These are phyloP conservation scores for Yamadazyma endophytica DNA, from an alignment of 805 yeast species.

Conservation along the genomic window DNA sequence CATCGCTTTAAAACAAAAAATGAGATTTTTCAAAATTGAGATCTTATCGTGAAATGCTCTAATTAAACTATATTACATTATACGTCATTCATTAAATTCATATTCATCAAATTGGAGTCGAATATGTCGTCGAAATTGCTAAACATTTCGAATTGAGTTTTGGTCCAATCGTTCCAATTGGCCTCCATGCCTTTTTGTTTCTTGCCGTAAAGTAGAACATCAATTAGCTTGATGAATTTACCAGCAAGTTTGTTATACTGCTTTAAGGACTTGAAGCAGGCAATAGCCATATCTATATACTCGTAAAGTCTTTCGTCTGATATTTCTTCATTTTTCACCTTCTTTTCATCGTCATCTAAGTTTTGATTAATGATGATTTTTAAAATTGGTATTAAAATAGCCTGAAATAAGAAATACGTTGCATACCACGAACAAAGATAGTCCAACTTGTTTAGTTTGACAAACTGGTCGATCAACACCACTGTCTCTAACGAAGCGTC, in stretches of 20 bases:
- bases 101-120: slow-evolving; percentile 2
- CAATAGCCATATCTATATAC: slow-evolving; percentile 13
- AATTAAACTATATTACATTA: too few species aligned
- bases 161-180: slow-evolving; percentile 9
- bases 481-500: slow-evolving; percentile 14
- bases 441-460: slow-evolving; percentile 12
- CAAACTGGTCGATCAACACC: slow-evolving; percentile 9
- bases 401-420: slow-evolving; percentile 17
- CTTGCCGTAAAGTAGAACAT: slow-evolving; percentile 11
- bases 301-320: slow-evolving; percentile 10
- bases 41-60: too few species aligned
- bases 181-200: slow-evolving; percentile 4
- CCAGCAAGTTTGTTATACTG: slow-evolving; percentile 16
- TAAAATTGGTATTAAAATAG: slow-evolving; percentile 15
- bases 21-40: too few species aligned
- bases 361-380: slow-evolving; percentile 13
- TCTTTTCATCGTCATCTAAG: not conserved
- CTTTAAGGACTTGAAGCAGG: slow-evolving; percentile 8
- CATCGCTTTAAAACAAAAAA: too few species aligned
- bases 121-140: slow-evolving; percentile 13
- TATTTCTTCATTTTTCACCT: not conserved
- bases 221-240: slow-evolving; percentile 14
- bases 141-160: slow-evolving; percentile 11
- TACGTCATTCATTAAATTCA: too few species aligned
- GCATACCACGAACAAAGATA: slow-evolving; percentile 16